Conservation (phyloP, 352 stramenopile species). For the Phytophthora meadii region DNA sequence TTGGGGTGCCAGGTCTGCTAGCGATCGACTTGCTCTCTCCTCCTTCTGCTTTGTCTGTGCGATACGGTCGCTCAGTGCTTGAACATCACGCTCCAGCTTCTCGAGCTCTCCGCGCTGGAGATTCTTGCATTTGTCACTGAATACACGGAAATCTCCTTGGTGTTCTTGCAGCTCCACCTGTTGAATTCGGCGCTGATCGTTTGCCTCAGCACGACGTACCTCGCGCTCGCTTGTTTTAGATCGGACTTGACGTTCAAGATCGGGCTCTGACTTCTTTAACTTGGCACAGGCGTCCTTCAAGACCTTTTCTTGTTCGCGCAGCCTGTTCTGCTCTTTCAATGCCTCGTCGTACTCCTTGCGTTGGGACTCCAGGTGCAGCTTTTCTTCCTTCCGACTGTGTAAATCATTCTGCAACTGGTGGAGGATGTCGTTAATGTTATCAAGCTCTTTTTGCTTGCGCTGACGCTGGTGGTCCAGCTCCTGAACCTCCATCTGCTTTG, state of each 20-base stretch:
- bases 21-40: slow-evolving; percentile 35
- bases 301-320: slow-evolving; percentile 64
- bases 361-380: slow-evolving; percentile 54
- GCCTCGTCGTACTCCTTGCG: slow-evolving; percentile 63
- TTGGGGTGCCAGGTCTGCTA: slow-evolving; percentile 59
- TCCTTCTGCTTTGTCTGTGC: slow-evolving; percentile 55
- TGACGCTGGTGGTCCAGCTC: slow-evolving; percentile 61
- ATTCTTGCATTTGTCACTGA: slow-evolving; percentile 52
- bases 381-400: slow-evolving; percentile 64
- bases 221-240: slow-evolving; percentile 55
- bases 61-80: slow-evolving; percentile 49
- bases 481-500: slow-evolving; percentile 56
- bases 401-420: slow-evolving; percentile 74
- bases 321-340: slow-evolving; percentile 52
- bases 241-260: slow-evolving; percentile 50
- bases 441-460: slow-evolving; percentile 59
- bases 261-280: slow-evolving; percentile 47
- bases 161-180: slow-evolving; percentile 48
- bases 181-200: slow-evolving; percentile 37
- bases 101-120: slow-evolving; percentile 47
- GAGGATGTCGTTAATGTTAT: slow-evolving; percentile 53
- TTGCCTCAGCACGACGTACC: slow-evolving; percentile 33
- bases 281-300: slow-evolving; percentile 55
- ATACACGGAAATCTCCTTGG: slow-evolving; percentile 49
- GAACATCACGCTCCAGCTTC: slow-evolving; percentile 53